Conservation (phyloP, 1,284 basidiomycete genomes). For the Mrakiaceae sp. region DNA sequence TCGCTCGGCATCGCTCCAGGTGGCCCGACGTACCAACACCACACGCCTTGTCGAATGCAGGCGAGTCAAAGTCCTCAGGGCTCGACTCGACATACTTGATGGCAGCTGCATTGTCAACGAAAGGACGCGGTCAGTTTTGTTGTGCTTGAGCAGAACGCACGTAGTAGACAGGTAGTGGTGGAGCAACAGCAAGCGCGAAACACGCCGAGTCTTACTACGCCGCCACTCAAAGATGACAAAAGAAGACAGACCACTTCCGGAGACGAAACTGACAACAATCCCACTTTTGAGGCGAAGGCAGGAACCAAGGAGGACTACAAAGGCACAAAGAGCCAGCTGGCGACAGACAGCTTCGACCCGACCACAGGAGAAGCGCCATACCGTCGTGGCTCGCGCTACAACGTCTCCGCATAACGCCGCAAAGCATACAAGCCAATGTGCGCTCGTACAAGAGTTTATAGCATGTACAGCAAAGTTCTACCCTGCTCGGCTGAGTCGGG, state of each 20-base stretch:
- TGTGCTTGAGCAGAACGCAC: neutral
- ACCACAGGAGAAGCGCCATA: too few species aligned
- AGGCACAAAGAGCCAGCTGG: too few species aligned
- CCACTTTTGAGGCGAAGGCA: too few species aligned
- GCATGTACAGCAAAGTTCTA: too few species aligned
- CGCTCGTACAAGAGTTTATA: too few species aligned
- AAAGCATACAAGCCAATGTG: too few species aligned
- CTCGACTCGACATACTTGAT: constrained; percentile 62
- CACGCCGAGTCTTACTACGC: neutral
- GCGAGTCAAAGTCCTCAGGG: constrained; percentile 47
- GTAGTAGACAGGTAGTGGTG: neutral
- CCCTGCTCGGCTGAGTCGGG: too few species aligned
- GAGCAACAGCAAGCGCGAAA: neutral
- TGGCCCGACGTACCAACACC: constrained; percentile 63
- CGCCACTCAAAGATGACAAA: neutral
- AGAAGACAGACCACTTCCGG: neutral
- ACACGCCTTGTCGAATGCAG: constrained; percentile 65
- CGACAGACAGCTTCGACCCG: too few species aligned
- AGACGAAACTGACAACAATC: too few species aligned
- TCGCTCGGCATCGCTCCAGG: neutral
- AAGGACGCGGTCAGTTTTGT: neutral
- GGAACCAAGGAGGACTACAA: too few species aligned
- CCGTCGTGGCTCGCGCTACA: too few species aligned
- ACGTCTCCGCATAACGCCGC: too few species aligned
- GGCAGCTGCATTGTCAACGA: constrained; percentile 45